Conservation (phyloP, 345 rosid species). For the Citrus sp. region DNA sequence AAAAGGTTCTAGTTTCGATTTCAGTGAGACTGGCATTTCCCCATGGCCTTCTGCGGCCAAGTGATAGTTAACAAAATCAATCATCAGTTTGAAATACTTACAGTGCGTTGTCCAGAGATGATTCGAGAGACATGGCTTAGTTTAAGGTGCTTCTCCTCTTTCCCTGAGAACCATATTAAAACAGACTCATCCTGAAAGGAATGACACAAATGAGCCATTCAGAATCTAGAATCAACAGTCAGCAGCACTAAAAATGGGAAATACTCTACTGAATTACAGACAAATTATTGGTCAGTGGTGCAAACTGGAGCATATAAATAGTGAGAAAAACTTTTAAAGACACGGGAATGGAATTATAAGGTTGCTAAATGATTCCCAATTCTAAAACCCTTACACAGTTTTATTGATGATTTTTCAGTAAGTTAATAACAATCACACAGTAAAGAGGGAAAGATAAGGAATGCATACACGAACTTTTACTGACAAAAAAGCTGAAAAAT, state of each 20-base stretch:
- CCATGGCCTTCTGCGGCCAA: neutral
- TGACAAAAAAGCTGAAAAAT: neutral
- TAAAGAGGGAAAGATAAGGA: neutral
- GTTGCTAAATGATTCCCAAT: neutral
- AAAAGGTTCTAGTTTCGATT: neutral
- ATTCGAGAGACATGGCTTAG: slow-evolving; percentile 89
- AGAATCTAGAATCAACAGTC: neutral
- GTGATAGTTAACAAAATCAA: neutral
- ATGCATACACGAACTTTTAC: neutral
- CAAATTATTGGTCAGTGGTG: neutral
- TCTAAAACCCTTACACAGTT: neutral
- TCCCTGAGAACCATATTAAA: slow-evolving; percentile 96
- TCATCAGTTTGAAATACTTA: slow-evolving; percentile 40
- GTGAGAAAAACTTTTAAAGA: neutral
- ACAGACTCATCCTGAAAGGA: slow-evolving; percentile 86
- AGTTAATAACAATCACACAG: neutral
- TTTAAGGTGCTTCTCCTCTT: slow-evolving; percentile 84
- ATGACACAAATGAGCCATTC: slow-evolving; percentile 16
- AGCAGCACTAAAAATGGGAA: neutral
- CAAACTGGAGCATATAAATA: neutral
- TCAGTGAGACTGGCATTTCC: neutral
- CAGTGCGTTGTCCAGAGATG: slow-evolving; percentile 96
- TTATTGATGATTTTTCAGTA: neutral
- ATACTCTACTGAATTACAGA: neutral
- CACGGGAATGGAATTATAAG: neutral